Percentiles rank a stretch among this genome's conserved stretches.
Evolutionary conservation across 1,284 basidiomycete species (phyloP).

Genomic region (Sphaerobolus stellatus): DNA sequence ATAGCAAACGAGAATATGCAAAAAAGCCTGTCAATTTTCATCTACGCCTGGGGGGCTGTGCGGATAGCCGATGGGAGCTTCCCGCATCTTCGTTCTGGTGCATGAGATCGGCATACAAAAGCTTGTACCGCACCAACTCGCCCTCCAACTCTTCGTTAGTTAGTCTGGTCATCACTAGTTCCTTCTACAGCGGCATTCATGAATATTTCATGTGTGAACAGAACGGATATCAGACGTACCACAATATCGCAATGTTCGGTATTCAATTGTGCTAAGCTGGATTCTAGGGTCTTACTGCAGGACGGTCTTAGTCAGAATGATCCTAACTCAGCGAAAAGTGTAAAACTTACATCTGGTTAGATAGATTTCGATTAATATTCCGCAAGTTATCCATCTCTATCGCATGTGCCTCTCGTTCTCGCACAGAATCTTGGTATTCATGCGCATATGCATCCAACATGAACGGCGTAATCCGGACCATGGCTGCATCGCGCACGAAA

Average conservation of each 20-base stretch:
- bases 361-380: slow-evolving; percentile 74
- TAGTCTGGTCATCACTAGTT: slow-evolving; percentile 83
- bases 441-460: slow-evolving; percentile 87
- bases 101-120: slow-evolving; percentile 90
- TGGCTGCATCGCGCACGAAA: slow-evolving; percentile 84
- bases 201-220: slow-evolving; percentile 1
- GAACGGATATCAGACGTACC: slow-evolving; percentile 39
- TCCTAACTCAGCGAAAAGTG: slow-evolving; percentile 1
- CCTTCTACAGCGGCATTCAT: slow-evolving; percentile 55
- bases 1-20: too few species aligned
- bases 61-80: slow-evolving; percentile 68
- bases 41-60: too few species aligned
- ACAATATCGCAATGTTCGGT: slow-evolving; percentile 75
- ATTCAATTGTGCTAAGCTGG: slow-evolving; percentile 74
- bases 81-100: slow-evolving; percentile 79
- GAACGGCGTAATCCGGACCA: slow-evolving; percentile 83
- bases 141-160: slow-evolving; percentile 88
- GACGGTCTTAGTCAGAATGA: slow-evolving; percentile 9
- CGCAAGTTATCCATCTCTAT: slow-evolving; percentile 79
- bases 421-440: slow-evolving; percentile 78
- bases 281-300: slow-evolving; percentile 74
- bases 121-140: slow-evolving; percentile 88
- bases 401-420: slow-evolving; percentile 73
- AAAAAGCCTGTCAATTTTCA: too few species aligned
- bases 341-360: slow-evolving; percentile 71